Percentiles rank a stretch among this genome's conserved stretches.
Conservation (phyloP, 306 rosid genomes). For the Cicer bijugum region DNA sequence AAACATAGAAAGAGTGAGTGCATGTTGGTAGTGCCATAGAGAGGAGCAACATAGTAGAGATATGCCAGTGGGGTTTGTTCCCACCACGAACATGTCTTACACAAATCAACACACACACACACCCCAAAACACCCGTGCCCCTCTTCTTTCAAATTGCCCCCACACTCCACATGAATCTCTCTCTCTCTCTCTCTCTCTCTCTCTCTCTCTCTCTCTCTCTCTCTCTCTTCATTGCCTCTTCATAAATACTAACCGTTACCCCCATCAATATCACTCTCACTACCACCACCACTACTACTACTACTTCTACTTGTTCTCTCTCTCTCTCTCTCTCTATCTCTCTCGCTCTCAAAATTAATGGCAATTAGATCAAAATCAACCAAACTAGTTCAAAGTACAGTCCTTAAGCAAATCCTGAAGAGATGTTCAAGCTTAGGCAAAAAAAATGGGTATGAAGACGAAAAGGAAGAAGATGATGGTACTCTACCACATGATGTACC, state of each 20-base stretch:
- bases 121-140: slow-evolving; percentile 68
- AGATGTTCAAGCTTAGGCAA: slow-evolving; percentile 80
- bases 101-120: slow-evolving; percentile 35
- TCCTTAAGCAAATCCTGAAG: slow-evolving; percentile 75
- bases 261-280: background rate
- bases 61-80: slow-evolving; percentile 59
- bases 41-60: slow-evolving; percentile 53
- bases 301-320: background rate
- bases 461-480: slow-evolving; percentile 44
- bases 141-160: slow-evolving; percentile 48
- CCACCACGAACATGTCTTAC: slow-evolving; percentile 55
- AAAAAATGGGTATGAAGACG: slow-evolving; percentile 45
- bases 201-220: background rate
- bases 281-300: slow-evolving; percentile 32
- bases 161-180: slow-evolving; percentile 49
- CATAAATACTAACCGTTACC: slow-evolving; percentile 59
- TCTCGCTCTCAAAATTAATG: slow-evolving; percentile 49
- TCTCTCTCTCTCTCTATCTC: slow-evolving; percentile 15
- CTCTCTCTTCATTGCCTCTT: slow-evolving; percentile 29
- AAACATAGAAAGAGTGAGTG: slow-evolving; percentile 42
- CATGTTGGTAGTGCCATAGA: slow-evolving; percentile 44
- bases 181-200: slow-evolving; percentile 4
- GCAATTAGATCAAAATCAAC: slow-evolving; percentile 62
- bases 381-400: slow-evolving; percentile 69
- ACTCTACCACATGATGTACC: slow-evolving; percentile 82